phyloP scores from a whole-genome alignment of 371 early-diverging fungal genomes.

The Parasitella parasitica region DNA sequence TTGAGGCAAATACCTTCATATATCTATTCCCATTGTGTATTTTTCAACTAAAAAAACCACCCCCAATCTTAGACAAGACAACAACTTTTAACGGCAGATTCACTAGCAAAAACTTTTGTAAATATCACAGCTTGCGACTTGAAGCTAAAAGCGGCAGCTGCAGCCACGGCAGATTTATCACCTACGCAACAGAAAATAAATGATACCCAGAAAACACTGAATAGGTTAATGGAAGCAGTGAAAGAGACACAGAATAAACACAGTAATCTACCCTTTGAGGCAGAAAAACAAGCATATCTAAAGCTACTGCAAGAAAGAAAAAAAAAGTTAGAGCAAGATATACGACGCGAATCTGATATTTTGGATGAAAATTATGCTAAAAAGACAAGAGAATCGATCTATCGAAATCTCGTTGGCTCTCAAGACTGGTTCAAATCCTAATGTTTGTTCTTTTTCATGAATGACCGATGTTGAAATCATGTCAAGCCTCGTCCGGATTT shows the following conservation, averaged over 20 bases:
- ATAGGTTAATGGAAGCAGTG: not conserved
- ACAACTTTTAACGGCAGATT: not conserved
- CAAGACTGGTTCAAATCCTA: not conserved
- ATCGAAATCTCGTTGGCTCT: constrained; percentile 14
- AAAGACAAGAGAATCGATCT: constrained; percentile 23
- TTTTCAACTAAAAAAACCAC: too few species aligned
- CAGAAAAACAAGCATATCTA: constrained; percentile 7
- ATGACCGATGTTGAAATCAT: too few species aligned
- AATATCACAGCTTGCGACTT: constrained; percentile 10
- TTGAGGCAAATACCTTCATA: constrained; percentile 1
- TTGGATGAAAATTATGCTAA: constrained; percentile 24
- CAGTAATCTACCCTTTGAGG: not conserved
- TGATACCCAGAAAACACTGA: not conserved
- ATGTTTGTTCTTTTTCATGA: not conserved
- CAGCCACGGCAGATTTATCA: not conserved
- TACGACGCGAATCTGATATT: constrained; percentile 15
- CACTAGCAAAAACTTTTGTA: constrained; percentile 13
- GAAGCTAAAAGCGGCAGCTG: not conserved
- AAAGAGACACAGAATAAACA: not conserved
- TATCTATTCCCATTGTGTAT: too few species aligned
- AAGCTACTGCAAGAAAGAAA: not conserved
- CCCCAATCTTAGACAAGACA: not conserved
- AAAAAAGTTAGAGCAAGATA: not conserved
- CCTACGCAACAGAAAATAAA: not conserved
- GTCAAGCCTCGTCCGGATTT: too few species aligned